phyloP scores from a whole-genome alignment of 345 rosid species.

The Limnanthes douglasii region DNA sequence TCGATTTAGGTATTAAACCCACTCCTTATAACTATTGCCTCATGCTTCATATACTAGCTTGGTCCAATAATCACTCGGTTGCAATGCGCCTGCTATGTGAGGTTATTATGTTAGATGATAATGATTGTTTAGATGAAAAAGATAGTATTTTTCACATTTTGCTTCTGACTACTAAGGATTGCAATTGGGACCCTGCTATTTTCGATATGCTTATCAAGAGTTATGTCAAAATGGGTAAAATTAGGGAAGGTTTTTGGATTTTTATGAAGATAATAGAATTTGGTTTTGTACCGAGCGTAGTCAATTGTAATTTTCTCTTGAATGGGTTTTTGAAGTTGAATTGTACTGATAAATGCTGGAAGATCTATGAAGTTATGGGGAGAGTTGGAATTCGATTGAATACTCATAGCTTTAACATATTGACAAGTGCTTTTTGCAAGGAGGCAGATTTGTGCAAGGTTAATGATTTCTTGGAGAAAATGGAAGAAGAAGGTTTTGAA shows the following conservation, averaged over 20 bases:
- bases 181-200: conserved; percentile 55
- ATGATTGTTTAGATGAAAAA: conserved; percentile 10
- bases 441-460: conserved; percentile 30
- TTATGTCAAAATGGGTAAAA: conserved; percentile 31
- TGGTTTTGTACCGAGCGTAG: conserved; percentile 48
- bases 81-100: conserved; percentile 46
- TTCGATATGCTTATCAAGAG: conserved; percentile 61
- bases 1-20: conserved; percentile 31
- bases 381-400: conserved; percentile 45
- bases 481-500: conserved; percentile 96
- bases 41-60: conserved; percentile 40
- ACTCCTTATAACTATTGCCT: conserved; percentile 31
- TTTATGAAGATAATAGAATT: conserved; percentile 28
- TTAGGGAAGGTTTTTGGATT: conserved; percentile 22
- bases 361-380: conserved; percentile 54
- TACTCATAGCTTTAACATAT: conserved; percentile 58
- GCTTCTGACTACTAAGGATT: conserved; percentile 30
- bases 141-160: conserved; percentile 23
- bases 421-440: conserved; percentile 54
- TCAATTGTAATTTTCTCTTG: conserved; percentile 67
- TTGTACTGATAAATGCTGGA: conserved; percentile 43
- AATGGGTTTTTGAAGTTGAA: conserved; percentile 52
- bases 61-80: conserved; percentile 27
- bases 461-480: conserved; percentile 66
- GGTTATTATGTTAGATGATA: conserved; percentile 13